Base-by-base conservation (phyloP, 75 land plant species). In the Sequoiadendron giganteum region DNA sequence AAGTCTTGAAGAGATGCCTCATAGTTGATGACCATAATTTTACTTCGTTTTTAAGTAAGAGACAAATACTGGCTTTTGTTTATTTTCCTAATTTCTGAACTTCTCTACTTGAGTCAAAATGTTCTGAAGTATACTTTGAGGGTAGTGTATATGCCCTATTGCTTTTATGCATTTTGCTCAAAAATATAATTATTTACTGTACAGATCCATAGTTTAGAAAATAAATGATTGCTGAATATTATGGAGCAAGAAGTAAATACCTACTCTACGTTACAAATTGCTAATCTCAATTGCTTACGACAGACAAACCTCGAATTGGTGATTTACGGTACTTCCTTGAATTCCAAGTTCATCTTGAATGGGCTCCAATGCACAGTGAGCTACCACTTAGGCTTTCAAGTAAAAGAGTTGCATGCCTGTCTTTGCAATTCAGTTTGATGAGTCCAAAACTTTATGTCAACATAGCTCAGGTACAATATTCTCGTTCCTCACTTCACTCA, bases 251-350 rank as follows among this genome's bases (percentile, higher is more conserved):
- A 82, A 47, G 10, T 47, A 82, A 45, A 82, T 28, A 28, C 28
- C 49, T 45, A 82, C 52, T 18, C 6, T 38, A 4, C 10, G 42
- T 79, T 36, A 85, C 36, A 85, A 68, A 83, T 16, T 18, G 40
- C 45, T 76, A 79, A 80, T 87, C 83, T 70, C 85, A 28, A 28
- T 76, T 86, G 28, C 15, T 61, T 32, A 61, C 56, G 86, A 86
- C 95, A 96, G 99, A 93, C 86, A 97, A 96, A 79, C 99, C 99
- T 89, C 98, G 96, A 1, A 86, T 95, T 61, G 89, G 89, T 42
- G 99, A 97, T 85, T 83, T 97, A 40, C 87, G 91, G 87, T 93
- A 95, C 91, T 97, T 96, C 80, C 87, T 96, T 81, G 97, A 96
- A 56, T 97, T 96, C 88, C 98, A 96, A 91, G 61, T 90, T n/a